These are phyloP conservation scores for Penicillium sp. DNA, from an alignment of 2,329 filamentous ascomycete species.

Conservation along the genomic window DNA sequence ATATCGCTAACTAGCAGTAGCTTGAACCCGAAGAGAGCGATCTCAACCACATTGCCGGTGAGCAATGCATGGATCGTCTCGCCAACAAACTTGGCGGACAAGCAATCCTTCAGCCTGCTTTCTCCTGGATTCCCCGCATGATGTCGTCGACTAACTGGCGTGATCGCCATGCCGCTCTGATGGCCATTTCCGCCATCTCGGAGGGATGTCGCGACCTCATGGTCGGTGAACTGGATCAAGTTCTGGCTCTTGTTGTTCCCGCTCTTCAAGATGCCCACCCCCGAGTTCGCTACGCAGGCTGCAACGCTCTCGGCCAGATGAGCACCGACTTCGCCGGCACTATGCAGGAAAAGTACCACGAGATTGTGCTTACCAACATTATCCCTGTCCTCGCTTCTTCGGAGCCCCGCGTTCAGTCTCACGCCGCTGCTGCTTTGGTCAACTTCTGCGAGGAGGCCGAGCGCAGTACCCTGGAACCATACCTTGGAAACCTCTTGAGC, in stretches of 20 bases:
- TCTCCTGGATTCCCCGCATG: slow-evolving; percentile 96
- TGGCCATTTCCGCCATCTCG: slow-evolving; percentile 98
- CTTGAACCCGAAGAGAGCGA: slow-evolving; percentile 96
- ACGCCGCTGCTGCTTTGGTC: slow-evolving; percentile 94
- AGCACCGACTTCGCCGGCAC: slow-evolving; percentile 97
- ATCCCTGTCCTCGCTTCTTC: slow-evolving; percentile 88
- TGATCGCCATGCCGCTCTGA: slow-evolving; percentile 92
- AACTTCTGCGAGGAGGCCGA: slow-evolving; percentile 99
- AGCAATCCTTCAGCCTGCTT: slow-evolving; percentile 88
- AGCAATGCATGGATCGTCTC: slow-evolving; percentile 96
- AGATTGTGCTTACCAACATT: slow-evolving; percentile 82
- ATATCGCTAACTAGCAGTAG: slow-evolving; percentile 45
- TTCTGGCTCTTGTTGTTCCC: slow-evolving; percentile 91
- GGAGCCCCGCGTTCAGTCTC: slow-evolving; percentile 92
- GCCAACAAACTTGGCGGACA: slow-evolving; percentile 97
- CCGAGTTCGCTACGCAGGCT: slow-evolving; percentile 94
- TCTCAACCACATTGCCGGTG: slow-evolving; percentile 93
- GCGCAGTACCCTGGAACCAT: slow-evolving; percentile 86
- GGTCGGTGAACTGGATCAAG: slow-evolving; percentile 90
- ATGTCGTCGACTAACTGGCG: slow-evolving; percentile 94
- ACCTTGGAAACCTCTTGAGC: slow-evolving; percentile 82
- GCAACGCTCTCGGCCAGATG: slow-evolving; percentile 99
- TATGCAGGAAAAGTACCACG: slow-evolving; percentile 96
- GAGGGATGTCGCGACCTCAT: slow-evolving; percentile 96
- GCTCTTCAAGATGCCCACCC: slow-evolving; percentile 87